These are phyloP conservation scores for Gossypium schwendimanii DNA, from an alignment of 441 rosid genomes.

Conservation along the genomic window DNA sequence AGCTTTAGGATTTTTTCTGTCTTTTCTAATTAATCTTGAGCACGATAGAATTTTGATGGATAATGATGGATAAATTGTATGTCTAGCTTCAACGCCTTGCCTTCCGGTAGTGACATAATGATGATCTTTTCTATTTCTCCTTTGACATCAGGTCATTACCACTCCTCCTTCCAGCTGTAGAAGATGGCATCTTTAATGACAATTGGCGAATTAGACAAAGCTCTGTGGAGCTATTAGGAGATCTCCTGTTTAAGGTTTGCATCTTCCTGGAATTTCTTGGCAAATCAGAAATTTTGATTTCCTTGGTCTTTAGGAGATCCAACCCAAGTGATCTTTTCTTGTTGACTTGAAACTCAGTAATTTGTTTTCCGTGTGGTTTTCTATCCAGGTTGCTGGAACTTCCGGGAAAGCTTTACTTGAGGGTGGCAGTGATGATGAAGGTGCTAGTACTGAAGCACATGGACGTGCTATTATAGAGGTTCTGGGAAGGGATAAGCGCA, in stretches of 20 bases:
- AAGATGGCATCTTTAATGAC: constrained; percentile 97
- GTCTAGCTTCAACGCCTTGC: constrained; percentile 3
- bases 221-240: constrained; percentile 97
- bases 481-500: constrained; percentile 90
- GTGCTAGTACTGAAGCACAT: constrained; percentile 99
- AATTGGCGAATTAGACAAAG: constrained; percentile 99
- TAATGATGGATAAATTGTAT: background rate
- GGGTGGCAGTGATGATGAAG: constrained; percentile 99
- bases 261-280: constrained; percentile 10
- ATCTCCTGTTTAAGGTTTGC: constrained; percentile 86
- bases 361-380: constrained; percentile 1
- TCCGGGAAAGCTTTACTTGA: constrained; percentile 98
- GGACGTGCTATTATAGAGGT: constrained; percentile 99
- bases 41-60: background rate
- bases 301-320: constrained; percentile 6
- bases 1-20: background rate
- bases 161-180: constrained; percentile 99
- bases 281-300: constrained; percentile 3
- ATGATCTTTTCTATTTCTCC: constrained; percentile 9
- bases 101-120: background rate
- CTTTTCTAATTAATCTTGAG: background rate
- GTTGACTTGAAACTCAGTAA: constrained; percentile 8
- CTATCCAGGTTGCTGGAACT: constrained; percentile 93
- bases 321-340: constrained; percentile 5
- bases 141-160: constrained; percentile 67